A percentile compares a stretch with the other conserved stretches of the same genome.
phyloP scores from a whole-genome alignment of 768 basidiomycete species.

The Phylloporus rhodoxanthus region DNA sequence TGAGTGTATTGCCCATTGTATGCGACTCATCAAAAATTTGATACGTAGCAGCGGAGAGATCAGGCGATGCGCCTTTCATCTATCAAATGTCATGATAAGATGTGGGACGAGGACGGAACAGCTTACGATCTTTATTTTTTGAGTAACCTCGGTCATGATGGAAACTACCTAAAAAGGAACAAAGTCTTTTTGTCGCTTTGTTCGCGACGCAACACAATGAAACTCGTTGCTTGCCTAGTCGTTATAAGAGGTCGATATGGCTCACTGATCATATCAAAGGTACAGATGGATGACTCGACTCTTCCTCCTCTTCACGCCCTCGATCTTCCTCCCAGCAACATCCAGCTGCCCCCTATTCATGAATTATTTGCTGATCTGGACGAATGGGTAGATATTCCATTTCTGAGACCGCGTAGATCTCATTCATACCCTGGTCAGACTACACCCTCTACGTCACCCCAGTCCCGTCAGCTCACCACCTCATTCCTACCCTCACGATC shows the following conservation, averaged over 20 bases:
- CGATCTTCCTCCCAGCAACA: constrained; percentile 27
- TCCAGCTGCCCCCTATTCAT: constrained; percentile 9
- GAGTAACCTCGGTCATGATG: constrained; percentile 25
- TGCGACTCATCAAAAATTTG: constrained; percentile 92
- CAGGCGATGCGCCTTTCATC: constrained; percentile 79
- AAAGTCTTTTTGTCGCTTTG: not conserved
- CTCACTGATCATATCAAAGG: not conserved
- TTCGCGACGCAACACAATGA: not conserved
- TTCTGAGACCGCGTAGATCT: not conserved
- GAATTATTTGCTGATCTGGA: constrained; percentile 3
- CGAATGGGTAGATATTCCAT: constrained; percentile 10
- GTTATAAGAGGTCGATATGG: constrained; percentile 5
- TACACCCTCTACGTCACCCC: too few species aligned
- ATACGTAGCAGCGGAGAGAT: constrained; percentile 86
- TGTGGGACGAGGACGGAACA: not conserved
- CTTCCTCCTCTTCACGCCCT: constrained; percentile 51
- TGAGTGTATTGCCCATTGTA: constrained; percentile 88
- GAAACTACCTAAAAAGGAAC: constrained; percentile 5
- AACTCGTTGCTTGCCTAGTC: not conserved
- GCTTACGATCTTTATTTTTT: constrained; percentile 32
- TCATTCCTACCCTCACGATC: constrained; percentile 28
- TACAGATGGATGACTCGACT: constrained; percentile 19
- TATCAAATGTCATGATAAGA: constrained; percentile 30
- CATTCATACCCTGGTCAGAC: not conserved
- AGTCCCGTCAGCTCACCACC: constrained; percentile 23